Evolutionary conservation across 2,329 filamentous ascomycete genomes (phyloP).

Genomic region (Pseudophaeomoniella oleicola): DNA sequence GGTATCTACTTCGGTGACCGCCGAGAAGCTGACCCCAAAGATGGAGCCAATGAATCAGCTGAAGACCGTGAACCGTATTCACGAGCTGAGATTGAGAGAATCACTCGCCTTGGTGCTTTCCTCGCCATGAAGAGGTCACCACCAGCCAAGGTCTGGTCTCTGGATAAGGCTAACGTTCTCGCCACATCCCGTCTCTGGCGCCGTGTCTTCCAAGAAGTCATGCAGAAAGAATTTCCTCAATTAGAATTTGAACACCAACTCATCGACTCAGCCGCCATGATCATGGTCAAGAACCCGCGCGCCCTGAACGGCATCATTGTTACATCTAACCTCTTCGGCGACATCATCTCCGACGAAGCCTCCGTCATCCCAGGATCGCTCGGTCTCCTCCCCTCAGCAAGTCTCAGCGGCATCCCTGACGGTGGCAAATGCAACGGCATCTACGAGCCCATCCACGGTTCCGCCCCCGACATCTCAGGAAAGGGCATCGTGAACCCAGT

Average conservation of each 20-base stretch:
- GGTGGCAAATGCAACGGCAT: slow-evolving; percentile 64
- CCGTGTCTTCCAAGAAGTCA: slow-evolving; percentile 70
- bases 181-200: slow-evolving; percentile 84
- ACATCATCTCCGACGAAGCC: slow-evolving; percentile 92
- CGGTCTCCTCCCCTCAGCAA: slow-evolving; percentile 76
- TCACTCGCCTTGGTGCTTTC: slow-evolving; percentile 67
- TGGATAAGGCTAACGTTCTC: slow-evolving; percentile 95
- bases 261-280: slow-evolving; percentile 93
- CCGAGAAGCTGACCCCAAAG: slow-evolving; percentile 53
- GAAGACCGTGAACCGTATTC: slow-evolving; percentile 81
- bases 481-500: slow-evolving; percentile 86
- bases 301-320: slow-evolving; percentile 81
- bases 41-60: slow-evolving; percentile 47
- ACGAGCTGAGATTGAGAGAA: slow-evolving; percentile 70
- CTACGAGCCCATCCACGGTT: slow-evolving; percentile 94
- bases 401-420: slow-evolving; percentile 72
- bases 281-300: slow-evolving; percentile 88
- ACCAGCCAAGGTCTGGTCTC: slow-evolving; percentile 63
- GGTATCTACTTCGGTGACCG: slow-evolving; percentile 93
- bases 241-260: slow-evolving; percentile 75
- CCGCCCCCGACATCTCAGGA: slow-evolving; percentile 84
- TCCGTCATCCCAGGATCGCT: slow-evolving; percentile 86
- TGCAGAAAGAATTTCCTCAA: slow-evolving; percentile 78
- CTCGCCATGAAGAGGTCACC: slow-evolving; percentile 65
- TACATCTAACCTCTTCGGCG: slow-evolving; percentile 87